Base-by-base conservation (phyloP, 2,329 filamentous ascomycete species). In the Pseudocercospora vitis region DNA sequence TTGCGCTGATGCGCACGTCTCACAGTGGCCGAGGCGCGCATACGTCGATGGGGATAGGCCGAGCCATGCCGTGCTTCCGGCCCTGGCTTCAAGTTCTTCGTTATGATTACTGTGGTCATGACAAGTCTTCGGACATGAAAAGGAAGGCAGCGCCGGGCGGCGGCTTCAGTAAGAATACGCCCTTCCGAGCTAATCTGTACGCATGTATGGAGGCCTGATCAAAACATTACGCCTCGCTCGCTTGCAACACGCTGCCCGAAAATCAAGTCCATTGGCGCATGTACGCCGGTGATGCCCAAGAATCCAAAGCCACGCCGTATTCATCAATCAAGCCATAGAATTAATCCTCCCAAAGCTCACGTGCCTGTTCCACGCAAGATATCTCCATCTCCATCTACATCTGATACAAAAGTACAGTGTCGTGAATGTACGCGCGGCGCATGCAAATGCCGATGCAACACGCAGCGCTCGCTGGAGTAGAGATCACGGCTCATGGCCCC, bases 221-320 rank as follows among this genome's bases (percentile, higher is more conserved):
- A 45, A 31, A 28, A 45, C 42, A 45, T 45, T 28, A 45, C 42
- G 42, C 42, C 42, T 31, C 42, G 42, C 42, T 45, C 42, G 24
- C 12, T 45, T 16, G 42, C 42, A 9, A 18, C 8, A 31, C 23
- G 19, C n/a, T 6, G 28, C 21, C 42, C 24, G 26, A 45, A 45
- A 28, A 18, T 19, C 37, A 42, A 12, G 14, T 14, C 24, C n/a
- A 19, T 18, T 14, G 14, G 32, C 14, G 14, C 14, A 16, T 21
- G 2, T 37, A 42, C 42, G 28, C 42, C 42, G 42, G 8, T 16
- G 18, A 31, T 45, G 42, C 42, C 42, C 42, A 19, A 45, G n/a
- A 45, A 29, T 7, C 40, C 24, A 16, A 31, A 14, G 24, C 37
- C 21, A 6, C 11, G 6, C 32, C 32, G 14, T 35, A n/a, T 35